Evolutionary conservation across 441 rosid genomes (phyloP), one percentile per base, ranked within the genome.

Genomic region (Kokia cookei): DNA sequence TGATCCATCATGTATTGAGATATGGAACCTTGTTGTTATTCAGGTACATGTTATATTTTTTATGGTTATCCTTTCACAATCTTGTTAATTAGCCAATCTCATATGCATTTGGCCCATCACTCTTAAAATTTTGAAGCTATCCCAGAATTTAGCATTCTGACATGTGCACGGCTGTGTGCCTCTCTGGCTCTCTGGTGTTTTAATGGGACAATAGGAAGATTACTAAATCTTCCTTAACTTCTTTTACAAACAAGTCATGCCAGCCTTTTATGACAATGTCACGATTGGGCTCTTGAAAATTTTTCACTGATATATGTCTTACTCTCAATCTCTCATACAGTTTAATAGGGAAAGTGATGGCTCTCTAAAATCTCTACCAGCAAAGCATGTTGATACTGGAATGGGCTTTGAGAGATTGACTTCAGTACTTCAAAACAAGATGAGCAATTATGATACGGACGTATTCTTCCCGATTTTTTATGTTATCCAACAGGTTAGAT

Each of bases 361-460:
- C 29, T 85, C 94, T 32, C 84, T 96, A 74, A 96, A 91, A 80
- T 81, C 89, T 81, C 85, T 96, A 62, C 98, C 97, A 27, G 94
- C 97, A 65, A 92, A 90, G 90, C 98, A 96, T 85, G 99, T 96
- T 76, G 99, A 96, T 80, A 96, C 97, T 58, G 99, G 99, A 77
- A 0, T 96, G 98, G 99, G 99, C 27, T 93, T 96, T 68, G 98
- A 96, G 85, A 91, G 98, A 79, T 78, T 96, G 82, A 89, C 97
- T 76, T 92, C 96, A 62, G 79, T 92, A 73, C 94, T 96, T 65
- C 99, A 93, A 77, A 88, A 90, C 84, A 91, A 88, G 87, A 93
- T 93, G 97, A 96, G 98, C 94, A 96, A 92, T 80, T 96, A 93
- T 72, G 99, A 96, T 75, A 93, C 99, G 68, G 99, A 96, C 84